Evolutionary conservation across 2,329 filamentous ascomycete species (phyloP), one percentile per base, ranked within the genome.

Genomic region (Arachnopeziza araneosa): DNA sequence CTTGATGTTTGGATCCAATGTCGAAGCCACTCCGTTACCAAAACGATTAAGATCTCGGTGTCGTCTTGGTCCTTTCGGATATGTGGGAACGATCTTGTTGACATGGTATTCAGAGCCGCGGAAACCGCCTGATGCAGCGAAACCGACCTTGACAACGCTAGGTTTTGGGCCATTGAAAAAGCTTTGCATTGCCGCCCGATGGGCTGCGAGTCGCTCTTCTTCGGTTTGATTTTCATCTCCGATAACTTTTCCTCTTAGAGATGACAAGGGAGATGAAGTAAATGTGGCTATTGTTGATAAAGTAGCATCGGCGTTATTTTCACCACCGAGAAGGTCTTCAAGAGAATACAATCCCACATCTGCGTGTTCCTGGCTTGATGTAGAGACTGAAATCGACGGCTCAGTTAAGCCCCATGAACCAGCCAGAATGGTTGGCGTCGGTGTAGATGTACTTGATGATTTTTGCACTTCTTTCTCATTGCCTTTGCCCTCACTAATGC

Each of bases 131-230:
- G 55, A 52, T 2, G 58, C 21, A 19, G 57, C 24, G 22, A 69
- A 67, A 2, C 68, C 69, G n/a, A 59, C 61, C 24, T 65, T 66
- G 1, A 67, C 48, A 5, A 70, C 60, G 14, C 52, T 55, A 8
- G 69, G 66, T 1, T 51, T 30, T 12, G 65, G 66, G 2, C 64
- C 23, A 10, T 56, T 59, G 9, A 30, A 19, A 19, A 70, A 64
- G 10, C 50, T 56, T 1, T 57, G 26, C 24, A 64, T 58, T 1
- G 66, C 59, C 19, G 52, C 54, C 19, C 56, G 24, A 19, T 64
- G 55, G 5, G 63, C 62, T 1, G 24, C 26, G n/a, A 63, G 24
- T 52, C 64, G 62, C 26, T 63, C 60, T 24, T 64, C 60, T 19
- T 60, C 58, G 19, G 51, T 30, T 50, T 60, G 51, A 10, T 58